Conservation (phyloP, 805 yeast species). For the Teunomyces aglyptinius region DNA sequence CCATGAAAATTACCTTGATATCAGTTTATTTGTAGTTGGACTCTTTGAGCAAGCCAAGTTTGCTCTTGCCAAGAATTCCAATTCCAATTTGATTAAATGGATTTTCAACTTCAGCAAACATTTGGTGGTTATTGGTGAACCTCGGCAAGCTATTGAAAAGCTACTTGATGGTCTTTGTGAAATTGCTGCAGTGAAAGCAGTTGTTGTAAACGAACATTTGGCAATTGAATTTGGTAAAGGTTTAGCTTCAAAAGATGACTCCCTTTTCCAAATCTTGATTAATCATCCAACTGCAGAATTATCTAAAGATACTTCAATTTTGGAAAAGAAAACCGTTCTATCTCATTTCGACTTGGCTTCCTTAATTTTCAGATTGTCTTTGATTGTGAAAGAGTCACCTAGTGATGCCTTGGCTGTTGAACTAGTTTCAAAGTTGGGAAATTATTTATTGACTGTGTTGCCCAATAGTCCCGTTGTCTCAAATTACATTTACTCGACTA, state of each 20-base stretch:
- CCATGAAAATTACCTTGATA: constrained; percentile 26
- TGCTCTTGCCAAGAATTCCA: constrained; percentile 31
- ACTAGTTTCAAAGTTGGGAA: constrained; percentile 46
- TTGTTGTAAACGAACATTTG: constrained; percentile 8
- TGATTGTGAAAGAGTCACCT: not conserved
- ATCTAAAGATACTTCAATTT: not conserved
- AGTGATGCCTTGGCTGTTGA: constrained; percentile 23
- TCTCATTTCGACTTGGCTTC: constrained; percentile 50
- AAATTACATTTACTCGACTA: constrained; percentile 17
- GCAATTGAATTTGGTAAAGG: constrained; percentile 2
- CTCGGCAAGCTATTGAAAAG: constrained; percentile 25
- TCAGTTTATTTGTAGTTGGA: constrained; percentile 33
- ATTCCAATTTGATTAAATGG: constrained; percentile 43
- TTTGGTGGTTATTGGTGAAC: constrained; percentile 59
- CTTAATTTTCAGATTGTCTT: constrained; percentile 1
- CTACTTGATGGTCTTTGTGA: constrained; percentile 7
- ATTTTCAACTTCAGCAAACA: constrained; percentile 46
- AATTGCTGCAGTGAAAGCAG: constrained; percentile 1
- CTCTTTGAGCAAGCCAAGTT: constrained; percentile 68
- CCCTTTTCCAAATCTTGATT: constrained; percentile 13
- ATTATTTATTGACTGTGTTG: constrained; percentile 20
- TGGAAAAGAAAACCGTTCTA: constrained; percentile 36
- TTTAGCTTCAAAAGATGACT: constrained; percentile 4
- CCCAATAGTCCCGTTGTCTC: constrained; percentile 12
- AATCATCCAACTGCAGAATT: constrained; percentile 10